These are phyloP conservation scores for Psilocybe azurescens DNA, from an alignment of 768 basidiomycete genomes.

Conservation along the genomic window DNA sequence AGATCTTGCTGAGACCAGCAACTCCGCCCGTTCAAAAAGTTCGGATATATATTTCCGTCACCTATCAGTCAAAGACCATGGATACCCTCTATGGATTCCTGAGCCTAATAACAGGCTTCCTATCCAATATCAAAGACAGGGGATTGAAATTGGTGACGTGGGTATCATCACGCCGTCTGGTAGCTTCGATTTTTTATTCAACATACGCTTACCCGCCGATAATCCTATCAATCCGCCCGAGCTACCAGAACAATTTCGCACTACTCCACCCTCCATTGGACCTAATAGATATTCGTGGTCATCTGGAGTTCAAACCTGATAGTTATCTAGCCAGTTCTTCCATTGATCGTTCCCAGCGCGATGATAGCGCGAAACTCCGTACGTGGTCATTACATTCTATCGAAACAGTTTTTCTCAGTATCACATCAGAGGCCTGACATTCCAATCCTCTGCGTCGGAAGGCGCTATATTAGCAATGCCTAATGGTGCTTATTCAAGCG, in stretches of 20 bases:
- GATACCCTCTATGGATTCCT: slow-evolving; percentile 40
- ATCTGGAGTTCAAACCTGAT: slow-evolving; percentile 10
- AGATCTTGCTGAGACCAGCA: no score
- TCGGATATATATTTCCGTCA: slow-evolving; percentile 13
- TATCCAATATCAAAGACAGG: slow-evolving; percentile 24
- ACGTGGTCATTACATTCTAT: slow-evolving; percentile 10
- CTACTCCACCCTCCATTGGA: slow-evolving; percentile 10
- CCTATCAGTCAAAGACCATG: slow-evolving; percentile 26
- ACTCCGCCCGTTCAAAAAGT: not conserved
- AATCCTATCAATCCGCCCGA: slow-evolving; percentile 17
- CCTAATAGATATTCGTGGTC: slow-evolving; percentile 6
- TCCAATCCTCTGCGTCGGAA: slow-evolving; percentile 15
- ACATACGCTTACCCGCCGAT: slow-evolving; percentile 20
- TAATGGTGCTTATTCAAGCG: slow-evolving; percentile 12
- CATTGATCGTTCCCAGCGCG: not conserved
- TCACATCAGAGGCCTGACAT: slow-evolving; percentile 6
- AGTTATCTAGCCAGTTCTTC: slow-evolving; percentile 16
- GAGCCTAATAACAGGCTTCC: slow-evolving; percentile 30
- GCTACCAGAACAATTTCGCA: slow-evolving; percentile 14
- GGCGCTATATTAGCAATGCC: slow-evolving; percentile 24
- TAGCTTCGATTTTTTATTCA: slow-evolving; percentile 31
- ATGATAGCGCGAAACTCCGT: not conserved
- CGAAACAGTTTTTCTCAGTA: not conserved
- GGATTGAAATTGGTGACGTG: slow-evolving; percentile 43
- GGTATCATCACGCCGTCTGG: slow-evolving; percentile 39